Base-by-base conservation (phyloP, 345 rosid species). In the Populus tremula region DNA sequence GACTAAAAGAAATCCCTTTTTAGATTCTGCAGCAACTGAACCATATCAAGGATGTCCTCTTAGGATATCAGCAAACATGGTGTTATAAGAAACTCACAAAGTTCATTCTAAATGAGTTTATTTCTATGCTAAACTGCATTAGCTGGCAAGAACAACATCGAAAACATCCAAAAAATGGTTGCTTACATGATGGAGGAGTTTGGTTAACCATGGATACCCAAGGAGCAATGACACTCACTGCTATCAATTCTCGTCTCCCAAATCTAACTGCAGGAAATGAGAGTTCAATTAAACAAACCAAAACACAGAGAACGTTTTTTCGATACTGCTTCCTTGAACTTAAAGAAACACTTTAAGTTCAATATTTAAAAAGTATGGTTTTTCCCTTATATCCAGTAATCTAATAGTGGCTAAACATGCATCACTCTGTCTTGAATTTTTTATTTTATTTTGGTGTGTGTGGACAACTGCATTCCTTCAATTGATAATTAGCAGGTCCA, bases 11-110 rank as follows among this genome's bases (percentile, higher is more conserved):
- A 89, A 93, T 61, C 94, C 97, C 79, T 89, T 90, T 76, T 93
- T 90, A 80, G 64, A 83, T 89, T 95, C 98, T 93, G 97, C 98
- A 93, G 98, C 97, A 93, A 92, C 99, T 93, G 97, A 92, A 86
- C 87, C 93, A 93, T 84, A 92, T 93, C 95, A 93, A 93, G 87
- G 85, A 86, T 77, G 87, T 86, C 89, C 82, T 87, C 90, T 89
- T 91, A 91, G 92, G 90, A 89, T 83, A 80, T 86, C 87, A 82
- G 86, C 68, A 79, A 63, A 79, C 74, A 79, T 64, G 67, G 78
- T 80, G 10, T 59, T 25, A 78, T 75, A 67, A 77, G 71, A 41
- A 72, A 76, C 53, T 71, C 71, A 50, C 67, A 17, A 38, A 69
- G 67, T 43, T 73, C 79, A 79, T 64, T 45, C 49, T 73, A 35